Evolutionary conservation across 768 basidiomycete species (phyloP).

Genomic region (Kondoa subrosea): DNA sequence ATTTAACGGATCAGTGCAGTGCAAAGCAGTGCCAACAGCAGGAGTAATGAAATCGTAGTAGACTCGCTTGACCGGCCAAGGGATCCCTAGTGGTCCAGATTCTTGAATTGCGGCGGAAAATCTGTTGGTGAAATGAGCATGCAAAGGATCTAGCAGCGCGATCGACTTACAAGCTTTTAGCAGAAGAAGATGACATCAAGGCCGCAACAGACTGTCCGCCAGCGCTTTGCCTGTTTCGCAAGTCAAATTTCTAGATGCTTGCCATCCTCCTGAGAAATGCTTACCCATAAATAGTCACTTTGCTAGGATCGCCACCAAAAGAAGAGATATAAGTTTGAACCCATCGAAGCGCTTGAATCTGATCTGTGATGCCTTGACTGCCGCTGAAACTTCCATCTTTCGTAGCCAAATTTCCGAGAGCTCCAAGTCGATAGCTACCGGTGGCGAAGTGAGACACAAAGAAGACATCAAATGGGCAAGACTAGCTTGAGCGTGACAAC

Average conservation of each 20-base stretch:
- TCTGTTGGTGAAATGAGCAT: too few species aligned
- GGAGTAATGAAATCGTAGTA: conserved; percentile 11
- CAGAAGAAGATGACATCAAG: conserved; percentile 9
- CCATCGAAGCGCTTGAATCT: conserved; percentile 44
- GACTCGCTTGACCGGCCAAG: conserved; percentile 8
- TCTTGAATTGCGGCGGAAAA: conserved; percentile 12
- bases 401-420: conserved; percentile 2
- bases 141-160: too few species aligned
- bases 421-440: conserved; percentile 10
- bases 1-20: conserved; percentile 4
- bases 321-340: conserved; percentile 47
- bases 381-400: conserved; percentile 15
- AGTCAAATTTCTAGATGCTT: not conserved
- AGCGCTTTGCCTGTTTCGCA: not conserved
- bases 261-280: not conserved
- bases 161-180: too few species aligned
- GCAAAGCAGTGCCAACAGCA: conserved; percentile 7
- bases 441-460: not conserved
- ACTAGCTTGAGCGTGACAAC: conserved; percentile 23
- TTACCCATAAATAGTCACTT: not conserved
- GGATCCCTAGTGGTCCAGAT: conserved; percentile 16
- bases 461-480: not conserved
- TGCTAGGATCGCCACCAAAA: conserved; percentile 47
- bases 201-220: conserved; percentile 6
- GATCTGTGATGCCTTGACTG: conserved; percentile 48